Evolutionary conservation across 73 alveolate genomes (phyloP).

Genomic region (Effrenium voratum): DNA sequence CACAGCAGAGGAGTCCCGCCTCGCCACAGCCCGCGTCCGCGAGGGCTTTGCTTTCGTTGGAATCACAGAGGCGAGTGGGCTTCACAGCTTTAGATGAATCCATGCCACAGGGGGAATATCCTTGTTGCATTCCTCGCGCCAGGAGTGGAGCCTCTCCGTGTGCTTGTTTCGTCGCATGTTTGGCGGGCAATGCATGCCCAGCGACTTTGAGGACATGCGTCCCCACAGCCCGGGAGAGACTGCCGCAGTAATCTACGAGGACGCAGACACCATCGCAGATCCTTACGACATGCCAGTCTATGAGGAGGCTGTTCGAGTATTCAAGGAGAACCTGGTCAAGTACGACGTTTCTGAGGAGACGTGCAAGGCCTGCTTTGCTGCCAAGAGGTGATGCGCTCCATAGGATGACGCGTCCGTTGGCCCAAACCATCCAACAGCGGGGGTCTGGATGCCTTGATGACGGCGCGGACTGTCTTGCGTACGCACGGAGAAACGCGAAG

Average conservation of each 20-base stretch:
- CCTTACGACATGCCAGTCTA: background rate
- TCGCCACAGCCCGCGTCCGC: background rate
- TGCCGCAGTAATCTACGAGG: background rate
- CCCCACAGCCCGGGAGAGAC: background rate
- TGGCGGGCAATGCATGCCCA: background rate
- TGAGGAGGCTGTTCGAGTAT: background rate
- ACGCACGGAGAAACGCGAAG: too few relatives aligned
- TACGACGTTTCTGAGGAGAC: background rate
- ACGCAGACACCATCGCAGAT: background rate
- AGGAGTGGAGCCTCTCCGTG: slow-evolving; percentile 11
- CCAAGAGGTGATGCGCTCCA: too few relatives aligned
- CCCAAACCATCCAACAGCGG: too few relatives aligned
- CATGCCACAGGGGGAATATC: too few relatives aligned
- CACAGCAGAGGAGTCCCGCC: too few relatives aligned
- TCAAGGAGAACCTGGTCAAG: background rate
- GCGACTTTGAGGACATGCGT: slow-evolving; percentile 18
- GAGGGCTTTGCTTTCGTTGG: slow-evolving; percentile 35
- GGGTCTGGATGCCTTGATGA: too few relatives aligned
- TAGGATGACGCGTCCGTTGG: too few relatives aligned
- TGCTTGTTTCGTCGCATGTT: background rate
- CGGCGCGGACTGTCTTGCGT: too few relatives aligned
- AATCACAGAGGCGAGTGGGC: slow-evolving; percentile 4
- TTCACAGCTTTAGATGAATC: too few relatives aligned
- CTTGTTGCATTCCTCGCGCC: too few relatives aligned
- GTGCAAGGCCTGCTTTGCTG: slow-evolving; percentile 17